Conservation (phyloP, 1,139 yeast genomes). For the Waltiozyma sp. region DNA sequence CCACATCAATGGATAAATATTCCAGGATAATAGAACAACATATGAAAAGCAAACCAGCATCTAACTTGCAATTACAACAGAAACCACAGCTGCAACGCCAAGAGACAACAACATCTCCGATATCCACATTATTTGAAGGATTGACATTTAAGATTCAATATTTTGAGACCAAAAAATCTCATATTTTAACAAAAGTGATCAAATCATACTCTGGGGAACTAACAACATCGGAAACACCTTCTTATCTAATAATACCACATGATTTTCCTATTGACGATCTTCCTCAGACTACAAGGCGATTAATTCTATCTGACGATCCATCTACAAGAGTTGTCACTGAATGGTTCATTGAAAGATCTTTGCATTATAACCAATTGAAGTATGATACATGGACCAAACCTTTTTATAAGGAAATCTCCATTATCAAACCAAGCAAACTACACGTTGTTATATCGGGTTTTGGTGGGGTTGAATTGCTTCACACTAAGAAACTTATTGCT, state of each 20-base stretch:
- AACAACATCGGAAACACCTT: constrained; percentile 3
- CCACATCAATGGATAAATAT: background rate
- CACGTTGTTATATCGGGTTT: constrained; percentile 64
- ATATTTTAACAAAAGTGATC: constrained; percentile 29
- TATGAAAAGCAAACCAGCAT: constrained; percentile 2
- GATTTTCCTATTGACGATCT: constrained; percentile 4
- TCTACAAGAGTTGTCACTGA: constrained; percentile 38
- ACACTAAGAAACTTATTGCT: constrained; percentile 51
- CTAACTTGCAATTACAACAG: background rate
- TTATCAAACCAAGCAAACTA: constrained; percentile 11
- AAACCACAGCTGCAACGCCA: constrained; percentile 1
- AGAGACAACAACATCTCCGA: background rate
- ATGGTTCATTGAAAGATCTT: constrained; percentile 76
- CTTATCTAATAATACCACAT: constrained; percentile 15
- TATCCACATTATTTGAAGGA: constrained; percentile 23
- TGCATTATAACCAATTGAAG: constrained; percentile 44
- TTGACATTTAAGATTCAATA: constrained; percentile 30
- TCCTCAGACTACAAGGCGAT: constrained; percentile 6
- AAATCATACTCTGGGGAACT: constrained; percentile 33
- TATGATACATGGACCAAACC: constrained; percentile 72
- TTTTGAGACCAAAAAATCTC: constrained; percentile 26
- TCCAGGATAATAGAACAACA: constrained; percentile 1
- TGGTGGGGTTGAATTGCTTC: constrained; percentile 71
- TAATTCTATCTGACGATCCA: constrained; percentile 2
- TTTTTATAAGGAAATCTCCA: constrained; percentile 23